phyloP scores from a whole-genome alignment of 345 rosid species.

The Syzygium aqueum region DNA sequence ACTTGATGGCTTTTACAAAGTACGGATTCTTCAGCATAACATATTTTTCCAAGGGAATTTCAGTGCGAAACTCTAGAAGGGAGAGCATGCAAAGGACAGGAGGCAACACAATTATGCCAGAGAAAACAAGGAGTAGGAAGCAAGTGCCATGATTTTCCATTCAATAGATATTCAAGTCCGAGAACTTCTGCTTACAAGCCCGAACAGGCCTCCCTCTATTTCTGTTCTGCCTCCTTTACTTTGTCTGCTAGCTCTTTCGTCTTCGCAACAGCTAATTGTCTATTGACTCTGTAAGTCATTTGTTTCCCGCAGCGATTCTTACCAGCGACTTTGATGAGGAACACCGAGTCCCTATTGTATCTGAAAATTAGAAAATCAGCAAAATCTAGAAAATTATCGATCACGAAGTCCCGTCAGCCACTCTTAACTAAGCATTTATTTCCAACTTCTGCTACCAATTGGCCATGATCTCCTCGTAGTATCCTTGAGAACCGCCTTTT shows the following conservation, averaged over 20 bases:
- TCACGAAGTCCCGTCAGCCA: conserved; percentile 7
- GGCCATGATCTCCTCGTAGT: background rate
- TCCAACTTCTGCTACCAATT: background rate
- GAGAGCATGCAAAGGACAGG: background rate
- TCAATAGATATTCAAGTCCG: background rate
- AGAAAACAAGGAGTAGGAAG: background rate
- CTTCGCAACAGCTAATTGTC: background rate
- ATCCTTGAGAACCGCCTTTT: background rate
- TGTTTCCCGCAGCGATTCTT: conserved; percentile 5
- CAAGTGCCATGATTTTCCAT: background rate
- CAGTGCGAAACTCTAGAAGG: background rate
- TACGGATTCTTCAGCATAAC: background rate
- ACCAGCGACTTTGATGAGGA: background rate
- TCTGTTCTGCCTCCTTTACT: background rate
- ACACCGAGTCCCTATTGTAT: background rate
- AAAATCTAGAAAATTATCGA: background rate
- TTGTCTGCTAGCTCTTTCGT: background rate
- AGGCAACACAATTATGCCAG: background rate
- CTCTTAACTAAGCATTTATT: background rate
- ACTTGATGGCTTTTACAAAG: background rate
- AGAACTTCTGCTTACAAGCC: background rate
- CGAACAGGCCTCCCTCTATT: background rate
- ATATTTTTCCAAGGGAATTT: background rate
- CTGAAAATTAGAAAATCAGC: conserved; percentile 2
- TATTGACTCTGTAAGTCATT: background rate